These are phyloP conservation scores for Leishmania turanica DNA, from an alignment of 208 protist species.

Conservation along the genomic window DNA sequence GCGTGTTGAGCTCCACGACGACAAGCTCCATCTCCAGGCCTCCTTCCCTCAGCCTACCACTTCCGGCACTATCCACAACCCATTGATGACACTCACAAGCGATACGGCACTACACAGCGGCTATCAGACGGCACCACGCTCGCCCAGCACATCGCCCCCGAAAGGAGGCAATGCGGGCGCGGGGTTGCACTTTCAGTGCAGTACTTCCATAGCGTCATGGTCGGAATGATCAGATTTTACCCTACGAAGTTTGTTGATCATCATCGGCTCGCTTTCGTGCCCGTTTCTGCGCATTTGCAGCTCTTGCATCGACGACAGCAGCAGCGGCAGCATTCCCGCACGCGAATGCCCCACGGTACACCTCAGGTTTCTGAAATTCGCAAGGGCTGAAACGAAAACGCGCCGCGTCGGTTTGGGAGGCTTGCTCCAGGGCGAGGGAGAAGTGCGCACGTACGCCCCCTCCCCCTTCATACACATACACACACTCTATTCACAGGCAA, in stretches of 20 bases:
- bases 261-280: neutral
- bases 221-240: slow-evolving; percentile 56
- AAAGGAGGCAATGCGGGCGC: neutral
- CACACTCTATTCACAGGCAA: neutral
- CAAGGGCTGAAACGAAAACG: neutral
- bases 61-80: neutral
- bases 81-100: neutral
- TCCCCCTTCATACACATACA: neutral
- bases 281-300: neutral
- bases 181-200: slow-evolving; percentile 5
- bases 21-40: neutral
- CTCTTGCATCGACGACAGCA: neutral
- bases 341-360: neutral
- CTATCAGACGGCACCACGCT: slow-evolving; percentile 12
- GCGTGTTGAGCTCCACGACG: neutral
- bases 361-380: neutral
- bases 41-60: neutral
- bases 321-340: neutral
- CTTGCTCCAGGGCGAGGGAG: neutral
- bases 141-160: neutral
- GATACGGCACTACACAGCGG: neutral
- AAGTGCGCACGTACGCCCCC: neutral
- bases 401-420: neutral
- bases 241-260: slow-evolving; percentile 45
- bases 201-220: slow-evolving; percentile 31